Base-by-base conservation (phyloP, 208 protist species). In the Leishmania martiniquensis region DNA sequence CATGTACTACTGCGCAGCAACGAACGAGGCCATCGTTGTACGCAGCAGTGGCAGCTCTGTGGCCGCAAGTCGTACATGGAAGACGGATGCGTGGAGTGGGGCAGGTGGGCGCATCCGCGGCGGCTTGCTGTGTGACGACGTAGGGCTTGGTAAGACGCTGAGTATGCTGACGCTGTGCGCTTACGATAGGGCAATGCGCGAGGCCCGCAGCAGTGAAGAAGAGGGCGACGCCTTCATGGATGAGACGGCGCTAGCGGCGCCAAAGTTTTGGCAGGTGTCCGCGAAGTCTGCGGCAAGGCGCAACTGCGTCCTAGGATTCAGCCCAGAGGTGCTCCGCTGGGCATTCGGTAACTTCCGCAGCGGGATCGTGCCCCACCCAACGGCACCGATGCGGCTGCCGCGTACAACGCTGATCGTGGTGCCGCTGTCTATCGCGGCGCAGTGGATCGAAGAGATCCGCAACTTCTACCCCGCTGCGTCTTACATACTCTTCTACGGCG, bases 131-230 rank as follows among this genome's bases (percentile, higher is more conserved):
- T 85, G 81, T 44, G 90, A 94, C 68, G 87, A 92, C 47, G 91
- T 93, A 29, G 91, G 91, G 20, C 78, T 96, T 2, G 91, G 90
- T 17, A 96, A 96, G 77, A 93, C 91, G 25, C 78, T 96, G 17
- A 71, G 81, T n/a, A 47, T 90, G 29, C 79, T 92, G 7, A 82
- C 88, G 7, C 76, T 94, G 67, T 85, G 85, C 77, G 83, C 87
- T 25, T 72, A 67, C 65, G 79, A 88, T 54, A 66, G 68, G 10
- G 57, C 72, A 12, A 12, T 73, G 45, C 67, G 51, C 20, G 74
- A 86, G 74, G 42, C 34, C 37, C 15, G 63, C 52, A 22, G 62
- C 29, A 59, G 34, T 34, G 47, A 39, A 5, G 47, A 83, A 20
- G 52, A 49, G 34, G 51, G n/a, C 9, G 42, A 37, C 37, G 65